These are phyloP conservation scores for Zizania latifolia DNA, from an alignment of 176 grass and related monocot genomes.

Conservation along the genomic window DNA sequence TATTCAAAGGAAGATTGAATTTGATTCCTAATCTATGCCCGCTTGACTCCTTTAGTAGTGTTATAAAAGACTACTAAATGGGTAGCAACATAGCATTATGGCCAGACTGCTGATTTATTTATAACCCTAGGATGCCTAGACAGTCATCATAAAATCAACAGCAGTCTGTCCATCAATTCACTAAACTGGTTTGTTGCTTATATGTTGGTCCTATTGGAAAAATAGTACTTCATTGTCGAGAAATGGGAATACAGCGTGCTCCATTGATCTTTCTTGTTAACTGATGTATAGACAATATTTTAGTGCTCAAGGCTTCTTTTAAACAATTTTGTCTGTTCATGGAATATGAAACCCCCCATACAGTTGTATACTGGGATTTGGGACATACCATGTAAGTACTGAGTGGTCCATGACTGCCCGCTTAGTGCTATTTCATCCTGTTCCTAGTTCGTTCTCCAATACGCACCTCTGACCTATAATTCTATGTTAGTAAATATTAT, in stretches of 20 bases:
- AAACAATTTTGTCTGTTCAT: not conserved
- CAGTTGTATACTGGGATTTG: not conserved
- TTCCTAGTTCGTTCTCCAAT: too few relatives aligned
- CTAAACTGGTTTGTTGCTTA: not conserved
- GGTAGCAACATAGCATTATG: not conserved
- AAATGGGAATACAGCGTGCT: not conserved
- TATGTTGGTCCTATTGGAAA: not conserved
- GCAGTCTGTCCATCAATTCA: not conserved
- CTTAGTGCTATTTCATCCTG: too few relatives aligned
- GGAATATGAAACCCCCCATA: not conserved
- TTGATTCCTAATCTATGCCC: not conserved
- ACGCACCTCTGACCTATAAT: too few relatives aligned
- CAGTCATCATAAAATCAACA: not conserved
- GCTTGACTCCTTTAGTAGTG: not conserved
- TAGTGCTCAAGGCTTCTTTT: not conserved
- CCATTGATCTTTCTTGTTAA: not conserved
- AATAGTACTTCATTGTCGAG: not conserved
- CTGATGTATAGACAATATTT: not conserved
- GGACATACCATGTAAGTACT: not conserved
- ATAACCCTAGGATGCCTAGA: too few relatives aligned
- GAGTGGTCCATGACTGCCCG: too few relatives aligned
- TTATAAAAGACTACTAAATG: not conserved
- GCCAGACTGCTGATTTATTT: not conserved
- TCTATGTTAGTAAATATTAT: too few relatives aligned
- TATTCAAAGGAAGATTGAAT: not conserved